Evolutionary conservation across 164 flowering plant genomes (phyloP).

Genomic region (Paratinospora sagittata): DNA sequence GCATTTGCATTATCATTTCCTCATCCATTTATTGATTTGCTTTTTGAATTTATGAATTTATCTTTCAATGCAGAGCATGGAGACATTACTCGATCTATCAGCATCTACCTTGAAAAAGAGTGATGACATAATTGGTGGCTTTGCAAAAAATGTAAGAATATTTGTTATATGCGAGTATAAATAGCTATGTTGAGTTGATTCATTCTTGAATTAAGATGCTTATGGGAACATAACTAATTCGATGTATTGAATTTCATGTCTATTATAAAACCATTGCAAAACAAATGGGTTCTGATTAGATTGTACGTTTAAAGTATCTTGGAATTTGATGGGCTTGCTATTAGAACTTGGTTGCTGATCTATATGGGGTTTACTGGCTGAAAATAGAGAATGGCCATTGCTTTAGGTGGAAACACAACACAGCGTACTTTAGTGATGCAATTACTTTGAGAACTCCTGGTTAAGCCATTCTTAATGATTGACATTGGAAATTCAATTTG

Average conservation of each 20-base stretch:
- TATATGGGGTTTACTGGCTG: neutral
- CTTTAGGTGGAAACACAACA: neutral
- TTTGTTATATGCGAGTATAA: neutral
- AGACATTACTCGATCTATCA: conserved; percentile 41
- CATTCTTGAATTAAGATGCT: neutral
- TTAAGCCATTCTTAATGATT: no score
- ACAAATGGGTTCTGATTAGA: neutral
- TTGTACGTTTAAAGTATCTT: neutral
- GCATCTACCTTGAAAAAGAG: conserved; percentile 23
- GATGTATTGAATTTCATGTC: neutral
- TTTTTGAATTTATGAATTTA: conserved; percentile 5
- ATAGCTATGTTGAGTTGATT: neutral
- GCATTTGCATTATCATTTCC: conserved; percentile 3
- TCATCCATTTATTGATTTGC: neutral
- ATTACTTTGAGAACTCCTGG: no score
- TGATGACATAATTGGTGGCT: conserved; percentile 17
- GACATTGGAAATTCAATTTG: no score
- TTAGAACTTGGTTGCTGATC: neutral
- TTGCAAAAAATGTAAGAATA: conserved; percentile 29
- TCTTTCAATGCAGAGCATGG: conserved; percentile 47
- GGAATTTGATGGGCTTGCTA: neutral
- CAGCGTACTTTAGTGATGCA: no score
- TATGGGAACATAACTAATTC: neutral
- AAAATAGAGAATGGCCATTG: neutral
- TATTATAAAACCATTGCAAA: neutral